phyloP scores from a whole-genome alignment of 805 yeast species.

The Metschnikowia picachoensis region DNA sequence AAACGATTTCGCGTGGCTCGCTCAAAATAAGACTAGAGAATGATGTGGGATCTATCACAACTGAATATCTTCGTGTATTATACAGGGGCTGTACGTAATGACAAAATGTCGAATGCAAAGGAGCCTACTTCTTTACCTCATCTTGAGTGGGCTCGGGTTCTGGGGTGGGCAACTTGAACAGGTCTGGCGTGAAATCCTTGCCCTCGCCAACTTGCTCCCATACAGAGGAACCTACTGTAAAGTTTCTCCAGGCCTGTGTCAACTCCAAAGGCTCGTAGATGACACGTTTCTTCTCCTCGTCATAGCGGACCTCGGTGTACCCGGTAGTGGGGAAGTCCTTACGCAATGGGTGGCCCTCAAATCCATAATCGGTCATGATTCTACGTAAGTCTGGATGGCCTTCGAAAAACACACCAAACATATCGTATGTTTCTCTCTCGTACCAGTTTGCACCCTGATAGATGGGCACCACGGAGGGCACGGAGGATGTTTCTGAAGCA shows the following conservation, averaged over 20 bases:
- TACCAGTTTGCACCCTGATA: slow-evolving; percentile 86
- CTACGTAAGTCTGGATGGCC: slow-evolving; percentile 88
- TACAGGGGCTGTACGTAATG: slow-evolving; percentile 4
- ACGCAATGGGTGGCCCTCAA: slow-evolving; percentile 87
- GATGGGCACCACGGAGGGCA: slow-evolving; percentile 71
- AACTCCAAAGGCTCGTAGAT: slow-evolving; percentile 87
- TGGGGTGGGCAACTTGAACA: slow-evolving; percentile 79
- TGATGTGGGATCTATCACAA: too few relatives aligned
- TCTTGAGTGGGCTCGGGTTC: slow-evolving; percentile 60
- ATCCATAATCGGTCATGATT: slow-evolving; percentile 88
- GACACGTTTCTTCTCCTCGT: slow-evolving; percentile 85
- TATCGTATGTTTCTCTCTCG: slow-evolving; percentile 85
- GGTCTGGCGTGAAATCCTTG: slow-evolving; percentile 73
- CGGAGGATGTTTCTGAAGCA: slow-evolving; percentile 77
- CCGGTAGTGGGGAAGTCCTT: slow-evolving; percentile 93
- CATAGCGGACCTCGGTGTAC: slow-evolving; percentile 85
- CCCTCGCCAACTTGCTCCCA: slow-evolving; percentile 94
- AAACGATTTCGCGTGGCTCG: too few relatives aligned
- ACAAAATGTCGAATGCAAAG: slow-evolving; percentile 1
- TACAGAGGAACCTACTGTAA: slow-evolving; percentile 80
- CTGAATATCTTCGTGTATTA: slow-evolving; percentile 2
- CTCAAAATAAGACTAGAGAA: too few relatives aligned
- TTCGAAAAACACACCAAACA: slow-evolving; percentile 83
- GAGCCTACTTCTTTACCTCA: slow-evolving; percentile 24
- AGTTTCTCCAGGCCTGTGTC: slow-evolving; percentile 90